phyloP scores from a whole-genome alignment of 208 protist genomes.

The Crithidia bombi region DNA sequence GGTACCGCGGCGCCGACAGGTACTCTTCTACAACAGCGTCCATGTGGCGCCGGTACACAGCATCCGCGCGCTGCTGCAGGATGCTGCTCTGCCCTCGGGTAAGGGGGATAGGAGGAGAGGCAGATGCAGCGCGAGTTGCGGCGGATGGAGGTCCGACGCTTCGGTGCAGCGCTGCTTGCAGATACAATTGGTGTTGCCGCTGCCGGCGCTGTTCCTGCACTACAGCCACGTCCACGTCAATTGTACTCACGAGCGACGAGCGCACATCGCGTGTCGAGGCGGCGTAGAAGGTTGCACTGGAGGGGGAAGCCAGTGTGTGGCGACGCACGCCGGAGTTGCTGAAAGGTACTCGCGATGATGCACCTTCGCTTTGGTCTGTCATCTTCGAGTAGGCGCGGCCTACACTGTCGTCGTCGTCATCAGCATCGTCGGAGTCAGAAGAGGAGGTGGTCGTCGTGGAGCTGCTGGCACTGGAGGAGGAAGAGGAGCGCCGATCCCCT shows the following conservation, averaged over 20 bases:
- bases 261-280: conserved; percentile 40
- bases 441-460: not conserved
- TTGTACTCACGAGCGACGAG: conserved; percentile 39
- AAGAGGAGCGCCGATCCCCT: too few relatives aligned
- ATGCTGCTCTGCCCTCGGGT: conserved; percentile 6
- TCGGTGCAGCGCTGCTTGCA: conserved; percentile 22
- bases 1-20: conserved; percentile 40
- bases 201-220: conserved; percentile 22
- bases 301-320: not conserved
- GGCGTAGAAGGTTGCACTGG: conserved; percentile 4
- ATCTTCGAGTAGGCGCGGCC: conserved; percentile 1
- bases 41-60: conserved; percentile 40
- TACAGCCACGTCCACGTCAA: conserved; percentile 50
- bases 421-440: conserved; percentile 5
- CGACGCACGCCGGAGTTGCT: conserved; percentile 10
- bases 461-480: not conserved
- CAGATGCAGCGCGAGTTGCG: not conserved
- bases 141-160: too few relatives aligned
- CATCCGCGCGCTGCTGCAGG: conserved; percentile 16
- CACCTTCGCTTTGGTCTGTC: conserved; percentile 10
- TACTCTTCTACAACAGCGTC: conserved; percentile 57
- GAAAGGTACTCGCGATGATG: conserved; percentile 17
- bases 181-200: conserved; percentile 30
- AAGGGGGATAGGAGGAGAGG: not conserved
- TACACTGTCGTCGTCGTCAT: conserved; percentile 11